Base-by-base conservation (phyloP, 225 moss, liverwort and hornwort genomes). In the Thuidium tamariscinum region DNA sequence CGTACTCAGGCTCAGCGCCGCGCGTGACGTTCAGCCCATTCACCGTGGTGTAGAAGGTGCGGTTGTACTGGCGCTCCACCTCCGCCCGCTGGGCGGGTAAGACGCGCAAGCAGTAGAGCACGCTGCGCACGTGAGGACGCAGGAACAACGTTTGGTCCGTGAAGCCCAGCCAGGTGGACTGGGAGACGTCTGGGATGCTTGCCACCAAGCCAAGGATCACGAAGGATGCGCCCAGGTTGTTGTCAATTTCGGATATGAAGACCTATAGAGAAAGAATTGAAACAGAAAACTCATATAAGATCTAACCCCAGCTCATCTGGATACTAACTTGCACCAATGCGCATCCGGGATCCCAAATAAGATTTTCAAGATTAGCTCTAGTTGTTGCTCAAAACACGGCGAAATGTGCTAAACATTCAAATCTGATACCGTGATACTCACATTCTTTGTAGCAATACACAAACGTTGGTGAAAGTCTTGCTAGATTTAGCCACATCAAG, bases 191-290 rank as follows among this genome's bases (percentile, higher is more conserved):
- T 25, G 89, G 77, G 25, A 92, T 88, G 87, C 94, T 95, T 23
- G 92, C 88, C 44, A 97, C 25, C 89, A 97, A 88, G 20, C 97
- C 97, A 7, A 94, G 89, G 80, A 97, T 90, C 90, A 95, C 96
- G 23, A 94, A 95, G 14, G 97, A 95, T 26, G 96, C 93, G 8
- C 95, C 96, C 26, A 97, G 88, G 44, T 95, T 97, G 86, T 97
- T 96, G 69, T 89, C 92, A 30, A 97, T 92, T 69, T 96, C 96
- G 55, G 95, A 94, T 88, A 71, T 89, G 68, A 97, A 90, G n/a
- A 95, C 87, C 97, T 97, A 87, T 34, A 80, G 25, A 37, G 26
- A 2, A 25, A 63, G 37, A 67, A 69, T 60, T 86, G n/a, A 52
- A 74, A 76, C 60, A 84, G 48, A 37, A 59, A 57, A 60, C 26